Conservation (phyloP, 495 filamentous ascomycete genomes). For the Neurospora sp. region DNA sequence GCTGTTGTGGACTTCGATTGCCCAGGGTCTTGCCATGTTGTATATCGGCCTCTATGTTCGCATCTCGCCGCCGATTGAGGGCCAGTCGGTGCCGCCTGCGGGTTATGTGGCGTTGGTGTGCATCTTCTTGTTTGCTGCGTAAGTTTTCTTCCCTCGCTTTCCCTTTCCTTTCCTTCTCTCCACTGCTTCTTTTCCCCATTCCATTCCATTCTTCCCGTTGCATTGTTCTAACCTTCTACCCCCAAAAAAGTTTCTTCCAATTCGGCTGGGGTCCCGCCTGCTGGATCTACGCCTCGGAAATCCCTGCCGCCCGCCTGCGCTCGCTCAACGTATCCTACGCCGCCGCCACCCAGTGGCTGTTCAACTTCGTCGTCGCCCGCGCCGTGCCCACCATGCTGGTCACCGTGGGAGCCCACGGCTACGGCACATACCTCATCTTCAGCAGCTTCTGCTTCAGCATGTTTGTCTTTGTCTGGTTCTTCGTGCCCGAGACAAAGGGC, state of each 20-base stretch:
- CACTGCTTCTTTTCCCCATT: neutral
- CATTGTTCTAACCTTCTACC: neutral
- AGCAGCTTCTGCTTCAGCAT: slow-evolving; percentile 58
- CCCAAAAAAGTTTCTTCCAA: slow-evolving; percentile 48
- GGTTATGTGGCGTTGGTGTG: slow-evolving; percentile 61
- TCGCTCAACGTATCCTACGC: slow-evolving; percentile 61
- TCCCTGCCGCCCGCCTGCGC: slow-evolving; percentile 61
- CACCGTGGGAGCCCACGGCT: slow-evolving; percentile 52
- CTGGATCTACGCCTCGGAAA: slow-evolving; percentile 70
- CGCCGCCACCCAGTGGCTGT: slow-evolving; percentile 61
- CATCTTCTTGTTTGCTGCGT: slow-evolving; percentile 63
- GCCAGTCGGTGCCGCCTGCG: slow-evolving; percentile 23
- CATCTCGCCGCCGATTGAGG: slow-evolving; percentile 50
- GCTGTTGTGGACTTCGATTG: slow-evolving; percentile 65
- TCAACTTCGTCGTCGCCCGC: slow-evolving; percentile 60
- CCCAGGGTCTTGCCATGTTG: slow-evolving; percentile 61
- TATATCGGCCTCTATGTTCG: slow-evolving; percentile 75
- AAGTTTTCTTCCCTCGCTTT: neutral
- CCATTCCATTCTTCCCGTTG: too few species aligned
- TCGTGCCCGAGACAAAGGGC: slow-evolving; percentile 64
- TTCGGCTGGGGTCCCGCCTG: slow-evolving; percentile 73
- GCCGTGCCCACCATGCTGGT: slow-evolving; percentile 55
- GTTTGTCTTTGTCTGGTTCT: slow-evolving; percentile 60
- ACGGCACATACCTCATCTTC: slow-evolving; percentile 48
- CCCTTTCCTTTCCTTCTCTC: neutral